Evolutionary conservation across 106 monocot genomes (phyloP), one percentile per base, ranked within the genome.

Genomic region (Dendrobium huoshanense): DNA sequence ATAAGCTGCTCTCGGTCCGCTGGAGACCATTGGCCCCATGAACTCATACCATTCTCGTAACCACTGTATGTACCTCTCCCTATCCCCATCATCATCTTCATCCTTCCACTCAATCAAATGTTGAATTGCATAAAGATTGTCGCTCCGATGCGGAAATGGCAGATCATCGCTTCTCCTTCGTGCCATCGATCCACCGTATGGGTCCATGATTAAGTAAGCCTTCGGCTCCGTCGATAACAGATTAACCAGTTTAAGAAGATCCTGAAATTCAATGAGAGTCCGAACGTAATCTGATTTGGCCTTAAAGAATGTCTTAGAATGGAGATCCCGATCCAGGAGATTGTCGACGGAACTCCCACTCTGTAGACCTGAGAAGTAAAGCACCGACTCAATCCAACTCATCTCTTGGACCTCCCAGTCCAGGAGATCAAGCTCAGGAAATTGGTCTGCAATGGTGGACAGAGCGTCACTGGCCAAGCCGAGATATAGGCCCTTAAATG

Each of bases 241-340:
- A 18, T 77, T 49, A 25, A 90, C 17, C 19, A 72, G 76, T 2
- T 25, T 18, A 61, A 73, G 44, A 1, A 88, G 59, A 11, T 83
- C 84, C 1, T 8, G 4, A 2, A 78, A 25, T 4, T 83, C 17
- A 22, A 90, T 83, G 5, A 58, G 87, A 0, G 45, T 27, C 15
- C 72, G 79, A 13, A 93, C 93, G 73, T 87, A 91, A 51, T 93
- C 93, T 0, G 93, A 93, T 41, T 91, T 93, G 13, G 85, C 93
- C 49, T 93, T 93, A 87, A 89, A 93, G 83, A 56, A 93, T 0
- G 65, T 84, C 84, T 88, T 89, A 0, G 7, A 15, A 37, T 73
- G 84, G 24, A 84, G 78, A 17, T 70, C 78, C 43, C 92, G 79
- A 59, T 86, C 77, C 25, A 55, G 27, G 0, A 89, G 86, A 55